phyloP scores from a whole-genome alignment of 331 rosid species.

The Acacia concinna region DNA sequence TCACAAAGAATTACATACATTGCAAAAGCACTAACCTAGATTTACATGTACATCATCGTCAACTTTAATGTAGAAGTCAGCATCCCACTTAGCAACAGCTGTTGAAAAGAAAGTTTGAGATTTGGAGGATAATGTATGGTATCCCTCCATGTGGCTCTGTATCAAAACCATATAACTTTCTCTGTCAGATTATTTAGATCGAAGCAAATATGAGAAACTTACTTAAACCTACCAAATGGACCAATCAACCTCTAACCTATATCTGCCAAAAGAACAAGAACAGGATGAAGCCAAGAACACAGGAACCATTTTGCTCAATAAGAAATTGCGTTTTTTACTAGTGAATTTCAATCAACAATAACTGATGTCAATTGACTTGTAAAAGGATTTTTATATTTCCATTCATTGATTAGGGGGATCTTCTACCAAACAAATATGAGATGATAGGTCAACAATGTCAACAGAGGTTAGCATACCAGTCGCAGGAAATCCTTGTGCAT shows the following conservation, averaged over 20 bases:
- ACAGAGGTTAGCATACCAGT: constrained; percentile 3
- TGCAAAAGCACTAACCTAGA: constrained; percentile 8
- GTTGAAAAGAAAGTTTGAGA: neutral
- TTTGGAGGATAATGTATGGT: constrained; percentile 4
- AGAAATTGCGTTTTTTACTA: neutral
- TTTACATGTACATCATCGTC: constrained; percentile 11
- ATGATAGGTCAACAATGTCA: neutral
- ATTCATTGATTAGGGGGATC: neutral
- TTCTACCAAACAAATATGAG: neutral
- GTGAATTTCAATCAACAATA: neutral
- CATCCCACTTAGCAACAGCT: constrained; percentile 20
- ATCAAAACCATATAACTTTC: neutral
- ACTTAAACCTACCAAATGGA: neutral
- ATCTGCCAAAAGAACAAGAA: neutral
- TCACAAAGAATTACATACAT: neutral
- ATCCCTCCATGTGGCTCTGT: neutral
- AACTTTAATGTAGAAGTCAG: constrained; percentile 15
- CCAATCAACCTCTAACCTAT: neutral
- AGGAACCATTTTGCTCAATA: neutral
- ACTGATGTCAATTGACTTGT: neutral
- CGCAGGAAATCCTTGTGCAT: constrained; percentile 3
- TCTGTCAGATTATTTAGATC: neutral
- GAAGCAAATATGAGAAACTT: neutral
- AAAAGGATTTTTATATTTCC: neutral
- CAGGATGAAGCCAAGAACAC: neutral